A percentile compares a stretch with the other conserved stretches of the same genome.
These are phyloP conservation scores for Globisporangium emineosum DNA, from an alignment of 352 stramenopile species.

Conservation along the genomic window DNA sequence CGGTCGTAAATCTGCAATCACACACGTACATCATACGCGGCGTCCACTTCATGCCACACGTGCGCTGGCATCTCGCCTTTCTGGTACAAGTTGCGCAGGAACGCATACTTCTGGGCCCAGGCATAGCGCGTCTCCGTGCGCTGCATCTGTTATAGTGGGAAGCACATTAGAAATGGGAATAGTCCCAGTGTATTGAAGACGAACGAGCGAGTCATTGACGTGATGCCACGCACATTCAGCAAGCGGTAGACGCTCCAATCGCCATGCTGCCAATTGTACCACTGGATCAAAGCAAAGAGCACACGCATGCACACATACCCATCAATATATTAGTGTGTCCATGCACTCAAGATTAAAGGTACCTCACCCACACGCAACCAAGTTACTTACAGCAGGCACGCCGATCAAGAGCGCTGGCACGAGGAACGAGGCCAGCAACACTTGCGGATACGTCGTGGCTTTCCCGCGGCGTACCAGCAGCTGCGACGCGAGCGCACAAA, in stretches of 20 bases:
- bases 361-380: not conserved
- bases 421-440: constrained; percentile 42
- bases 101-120: constrained; percentile 65
- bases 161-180: not conserved
- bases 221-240: constrained; percentile 17
- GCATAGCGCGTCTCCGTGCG: constrained; percentile 44
- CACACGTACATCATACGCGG: constrained; percentile 55
- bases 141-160: constrained; percentile 33
- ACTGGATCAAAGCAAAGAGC: constrained; percentile 11
- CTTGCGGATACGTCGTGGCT: constrained; percentile 37
- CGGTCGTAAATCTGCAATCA: not conserved
- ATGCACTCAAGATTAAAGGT: not conserved
- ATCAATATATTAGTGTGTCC: not conserved
- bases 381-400: constrained; percentile 29
- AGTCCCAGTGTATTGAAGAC: not conserved
- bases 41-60: constrained; percentile 49
- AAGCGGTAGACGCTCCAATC: constrained; percentile 26
- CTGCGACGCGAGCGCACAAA: constrained; percentile 30
- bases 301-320: not conserved
- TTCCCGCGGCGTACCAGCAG: constrained; percentile 37
- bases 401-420: constrained; percentile 40
- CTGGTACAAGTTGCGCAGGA: constrained; percentile 46
- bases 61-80: constrained; percentile 47
- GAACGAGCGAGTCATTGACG: constrained; percentile 12
- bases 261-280: constrained; percentile 21